Percentiles rank a stretch among this genome's conserved stretches.
phyloP scores from a whole-genome alignment of 208 protist species.

The Wallacemonas sp. region DNA sequence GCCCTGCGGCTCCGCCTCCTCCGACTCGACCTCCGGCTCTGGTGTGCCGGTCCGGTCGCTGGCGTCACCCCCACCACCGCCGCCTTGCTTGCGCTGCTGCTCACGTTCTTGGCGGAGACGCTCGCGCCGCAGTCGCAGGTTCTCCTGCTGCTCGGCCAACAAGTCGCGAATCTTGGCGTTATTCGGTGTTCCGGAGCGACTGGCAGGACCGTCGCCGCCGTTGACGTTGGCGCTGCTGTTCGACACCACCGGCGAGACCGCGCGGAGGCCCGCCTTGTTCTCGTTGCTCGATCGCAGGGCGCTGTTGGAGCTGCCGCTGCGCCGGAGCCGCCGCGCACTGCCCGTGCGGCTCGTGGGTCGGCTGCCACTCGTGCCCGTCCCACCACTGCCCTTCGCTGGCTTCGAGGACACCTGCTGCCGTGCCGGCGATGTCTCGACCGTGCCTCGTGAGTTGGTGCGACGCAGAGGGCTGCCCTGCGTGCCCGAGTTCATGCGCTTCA shows the following conservation, averaged over 20 bases:
- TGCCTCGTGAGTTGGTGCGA: conserved; percentile 14
- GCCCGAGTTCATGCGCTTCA: conserved; percentile 62
- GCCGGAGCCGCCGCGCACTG: background rate
- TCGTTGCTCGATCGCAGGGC: background rate
- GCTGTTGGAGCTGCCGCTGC: conserved; percentile 6
- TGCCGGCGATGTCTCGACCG: background rate
- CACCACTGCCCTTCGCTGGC: background rate
- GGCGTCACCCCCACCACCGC: background rate
- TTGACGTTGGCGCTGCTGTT: background rate
- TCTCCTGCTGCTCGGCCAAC: conserved; percentile 15
- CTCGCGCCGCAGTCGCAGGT: conserved; percentile 3
- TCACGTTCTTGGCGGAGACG: conserved; percentile 7
- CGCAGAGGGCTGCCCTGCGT: background rate
- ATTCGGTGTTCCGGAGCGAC: conserved; percentile 11
- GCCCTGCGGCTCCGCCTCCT: conserved; percentile 18
- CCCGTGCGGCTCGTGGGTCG: background rate
- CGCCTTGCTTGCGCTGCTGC: conserved; percentile 25
- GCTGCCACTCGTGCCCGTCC: background rate
- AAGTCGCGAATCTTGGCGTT: conserved; percentile 13
- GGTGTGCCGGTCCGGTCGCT: conserved; percentile 10
- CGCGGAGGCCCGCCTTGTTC: background rate
- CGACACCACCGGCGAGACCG: background rate
- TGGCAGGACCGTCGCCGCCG: conserved; percentile 1
- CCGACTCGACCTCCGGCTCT: conserved; percentile 18
- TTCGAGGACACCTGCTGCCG: background rate